A percentile compares a stretch with the other conserved stretches of the same genome.
Evolutionary conservation across 2,329 filamentous ascomycete species (phyloP).

Genomic region (Talaromyces sp.): DNA sequence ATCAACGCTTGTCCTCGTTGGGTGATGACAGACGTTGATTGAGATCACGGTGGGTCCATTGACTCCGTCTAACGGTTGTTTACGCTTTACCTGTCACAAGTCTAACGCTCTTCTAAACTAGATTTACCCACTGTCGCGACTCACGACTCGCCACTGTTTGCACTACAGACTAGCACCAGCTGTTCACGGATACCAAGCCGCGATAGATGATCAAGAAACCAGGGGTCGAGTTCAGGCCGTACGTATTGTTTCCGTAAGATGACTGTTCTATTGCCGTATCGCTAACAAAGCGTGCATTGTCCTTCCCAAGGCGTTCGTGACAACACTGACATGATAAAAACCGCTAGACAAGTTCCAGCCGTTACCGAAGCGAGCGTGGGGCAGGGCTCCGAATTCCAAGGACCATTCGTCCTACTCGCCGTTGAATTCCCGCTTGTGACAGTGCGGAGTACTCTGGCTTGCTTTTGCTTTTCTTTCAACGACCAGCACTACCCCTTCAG

Average conservation of each 20-base stretch:
- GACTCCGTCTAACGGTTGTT: conserved; percentile 13
- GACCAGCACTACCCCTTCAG: neutral
- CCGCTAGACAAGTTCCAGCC: neutral
- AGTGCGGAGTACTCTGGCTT: neutral
- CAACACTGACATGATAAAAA: neutral
- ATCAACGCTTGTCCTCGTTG: conserved; percentile 10
- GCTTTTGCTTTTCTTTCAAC: neutral
- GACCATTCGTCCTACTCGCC: neutral
- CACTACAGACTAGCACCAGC: neutral
- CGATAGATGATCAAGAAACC: neutral
- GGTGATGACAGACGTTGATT: conserved; percentile 19
- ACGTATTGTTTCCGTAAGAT: conserved; percentile 1
- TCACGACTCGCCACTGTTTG: neutral
- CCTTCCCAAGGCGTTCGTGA: neutral
- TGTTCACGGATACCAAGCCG: neutral
- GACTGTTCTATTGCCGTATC: neutral
- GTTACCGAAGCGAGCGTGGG: neutral
- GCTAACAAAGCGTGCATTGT: neutral
- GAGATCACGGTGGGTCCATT: conserved; percentile 15
- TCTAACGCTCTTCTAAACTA: neutral
- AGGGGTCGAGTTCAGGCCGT: neutral
- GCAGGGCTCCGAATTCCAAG: neutral
- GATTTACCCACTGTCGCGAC: neutral
- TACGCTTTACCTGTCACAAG: neutral
- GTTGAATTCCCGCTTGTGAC: neutral